Percentiles rank a stretch among this genome's conserved stretches.
phyloP scores from a whole-genome alignment of 2,329 filamentous ascomycete species.

The Alternaria sp. region DNA sequence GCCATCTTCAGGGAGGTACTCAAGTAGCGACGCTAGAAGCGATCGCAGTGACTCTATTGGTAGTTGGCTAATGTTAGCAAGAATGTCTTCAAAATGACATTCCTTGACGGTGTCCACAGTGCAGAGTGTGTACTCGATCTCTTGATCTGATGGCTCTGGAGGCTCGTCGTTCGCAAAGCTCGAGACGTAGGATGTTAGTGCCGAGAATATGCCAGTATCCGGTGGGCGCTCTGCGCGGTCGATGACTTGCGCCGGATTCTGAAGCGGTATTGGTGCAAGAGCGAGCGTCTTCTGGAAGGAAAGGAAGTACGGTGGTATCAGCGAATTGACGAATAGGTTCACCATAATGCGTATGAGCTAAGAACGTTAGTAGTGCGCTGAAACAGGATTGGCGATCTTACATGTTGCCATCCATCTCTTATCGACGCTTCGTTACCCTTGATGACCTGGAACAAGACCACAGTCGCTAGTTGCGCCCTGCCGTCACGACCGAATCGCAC shows the following conservation, averaged over 20 bases:
- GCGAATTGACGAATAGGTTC: conserved; percentile 94
- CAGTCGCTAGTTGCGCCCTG: conserved; percentile 88
- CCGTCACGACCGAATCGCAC: conserved; percentile 95
- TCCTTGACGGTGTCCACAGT: conserved; percentile 94
- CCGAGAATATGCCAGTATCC: conserved; percentile 89
- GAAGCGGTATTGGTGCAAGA: conserved; percentile 83
- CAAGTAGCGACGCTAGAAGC: conserved; percentile 76
- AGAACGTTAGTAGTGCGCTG: conserved; percentile 51
- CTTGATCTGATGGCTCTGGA: conserved; percentile 95
- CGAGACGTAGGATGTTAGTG: conserved; percentile 96
- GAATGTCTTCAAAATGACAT: conserved; percentile 82
- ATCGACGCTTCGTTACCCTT: conserved; percentile 83
- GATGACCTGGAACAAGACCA: conserved; percentile 94
- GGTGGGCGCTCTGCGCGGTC: conserved; percentile 80
- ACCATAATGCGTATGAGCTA: conserved; percentile 90
- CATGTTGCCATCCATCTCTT: conserved; percentile 78
- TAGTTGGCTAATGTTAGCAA: conserved; percentile 79
- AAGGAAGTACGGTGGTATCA: conserved; percentile 82
- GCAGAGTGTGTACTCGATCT: conserved; percentile 92
- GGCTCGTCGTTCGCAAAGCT: conserved; percentile 98
- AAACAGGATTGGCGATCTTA: conserved; percentile 56
- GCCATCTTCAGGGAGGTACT: conserved; percentile 86
- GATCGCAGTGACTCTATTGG: conserved; percentile 66
- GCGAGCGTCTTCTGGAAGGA: conserved; percentile 71
- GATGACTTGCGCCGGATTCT: conserved; percentile 90